Percentiles rank a stretch among this genome's conserved stretches.
Evolutionary conservation across 108 stramenopile species (phyloP).

Genomic region (Pseudonitzschia pungens): DNA sequence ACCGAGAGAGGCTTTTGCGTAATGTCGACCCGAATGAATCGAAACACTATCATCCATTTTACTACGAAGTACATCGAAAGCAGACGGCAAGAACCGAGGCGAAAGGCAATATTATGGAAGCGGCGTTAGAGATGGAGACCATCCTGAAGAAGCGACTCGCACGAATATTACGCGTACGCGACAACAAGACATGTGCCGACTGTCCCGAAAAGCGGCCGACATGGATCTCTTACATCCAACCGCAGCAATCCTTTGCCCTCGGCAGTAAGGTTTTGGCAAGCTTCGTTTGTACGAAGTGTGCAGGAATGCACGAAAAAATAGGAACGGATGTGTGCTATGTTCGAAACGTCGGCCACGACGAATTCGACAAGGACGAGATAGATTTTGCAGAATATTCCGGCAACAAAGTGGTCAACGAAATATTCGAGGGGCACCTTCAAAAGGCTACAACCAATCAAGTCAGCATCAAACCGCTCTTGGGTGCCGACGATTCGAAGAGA

Average conservation of each 20-base stretch:
- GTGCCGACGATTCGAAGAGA: conserved; percentile 19
- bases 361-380: conserved; percentile 58
- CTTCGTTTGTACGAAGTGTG: conserved; percentile 94
- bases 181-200: conserved; percentile 74
- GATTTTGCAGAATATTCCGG: conserved; percentile 67
- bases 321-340: conserved; percentile 92
- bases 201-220: conserved; percentile 87
- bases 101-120: too few relatives aligned
- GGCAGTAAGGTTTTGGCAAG: conserved; percentile 62
- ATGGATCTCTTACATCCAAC: conserved; percentile 77
- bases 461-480: conserved; percentile 27
- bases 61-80: too few relatives aligned
- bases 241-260: conserved; percentile 51
- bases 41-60: too few relatives aligned
- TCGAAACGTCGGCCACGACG: conserved; percentile 66
- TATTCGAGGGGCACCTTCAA: conserved; percentile 61
- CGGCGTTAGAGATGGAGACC: background rate
- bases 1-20: too few relatives aligned
- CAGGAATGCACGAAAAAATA: conserved; percentile 83
- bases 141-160: conserved; percentile 24
- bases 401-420: conserved; percentile 60
- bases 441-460: conserved; percentile 14
- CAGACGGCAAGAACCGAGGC: too few relatives aligned
- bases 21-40: too few relatives aligned
- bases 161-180: background rate